These are phyloP conservation scores for Linnemannia hyalina DNA, from an alignment of 192 early-diverging fungal genomes.

Conservation along the genomic window DNA sequence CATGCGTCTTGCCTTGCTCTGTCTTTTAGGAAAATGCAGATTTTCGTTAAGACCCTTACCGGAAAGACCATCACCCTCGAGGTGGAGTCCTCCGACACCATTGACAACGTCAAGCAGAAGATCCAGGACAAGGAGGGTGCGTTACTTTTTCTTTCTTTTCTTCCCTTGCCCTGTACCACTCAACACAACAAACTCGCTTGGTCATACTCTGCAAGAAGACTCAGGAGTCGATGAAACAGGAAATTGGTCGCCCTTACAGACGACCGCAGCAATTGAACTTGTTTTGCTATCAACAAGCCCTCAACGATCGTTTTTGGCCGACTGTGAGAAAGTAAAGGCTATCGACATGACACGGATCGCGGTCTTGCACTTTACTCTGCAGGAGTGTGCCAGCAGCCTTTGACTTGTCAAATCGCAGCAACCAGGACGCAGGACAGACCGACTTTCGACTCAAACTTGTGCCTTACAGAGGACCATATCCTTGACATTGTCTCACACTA, in stretches of 20 bases:
- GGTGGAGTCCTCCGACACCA: slow-evolving; percentile 94
- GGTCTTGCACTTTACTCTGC: no score
- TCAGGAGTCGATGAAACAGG: neutral
- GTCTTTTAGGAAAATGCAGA: slow-evolving; percentile 74
- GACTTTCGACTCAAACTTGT: neutral
- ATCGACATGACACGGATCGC: neutral
- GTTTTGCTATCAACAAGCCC: neutral
- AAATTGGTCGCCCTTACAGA: neutral
- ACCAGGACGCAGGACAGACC: neutral
- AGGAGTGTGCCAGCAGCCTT: no score
- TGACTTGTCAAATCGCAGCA: no score
- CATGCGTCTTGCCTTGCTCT: neutral
- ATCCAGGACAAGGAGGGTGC: slow-evolving; percentile 97
- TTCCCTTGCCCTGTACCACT: neutral
- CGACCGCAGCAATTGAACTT: neutral
- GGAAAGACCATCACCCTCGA: slow-evolving; percentile 91
- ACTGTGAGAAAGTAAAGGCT: neutral
- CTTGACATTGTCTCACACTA: neutral
- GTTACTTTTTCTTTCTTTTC: slow-evolving; percentile 9
- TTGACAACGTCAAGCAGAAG: slow-evolving; percentile 94
- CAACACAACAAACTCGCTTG: neutral
- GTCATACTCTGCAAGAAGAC: no score
- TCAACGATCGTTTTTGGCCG: neutral
- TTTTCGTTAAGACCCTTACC: slow-evolving; percentile 90
- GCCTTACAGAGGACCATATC: neutral